Conservation (phyloP, 192 early-diverging fungal species). For the Coemansia sp. region DNA sequence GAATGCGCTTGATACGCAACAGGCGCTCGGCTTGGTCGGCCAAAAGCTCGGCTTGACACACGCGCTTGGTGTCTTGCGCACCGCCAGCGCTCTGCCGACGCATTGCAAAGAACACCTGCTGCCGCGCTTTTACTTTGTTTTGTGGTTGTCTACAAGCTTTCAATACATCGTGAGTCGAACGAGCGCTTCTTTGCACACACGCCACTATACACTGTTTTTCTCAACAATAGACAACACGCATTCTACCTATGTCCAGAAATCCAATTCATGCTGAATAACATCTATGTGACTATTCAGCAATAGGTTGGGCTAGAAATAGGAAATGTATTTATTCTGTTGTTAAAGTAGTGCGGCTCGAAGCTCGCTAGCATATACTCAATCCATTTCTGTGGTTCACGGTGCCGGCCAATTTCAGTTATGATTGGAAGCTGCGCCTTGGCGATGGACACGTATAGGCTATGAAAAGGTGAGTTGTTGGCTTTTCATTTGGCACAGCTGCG, state of each 20-base stretch:
- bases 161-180: not conserved
- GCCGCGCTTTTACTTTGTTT: constrained; percentile 7
- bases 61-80: not conserved
- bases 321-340: too few species aligned
- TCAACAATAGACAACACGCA: not conserved
- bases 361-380: not conserved
- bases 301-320: not conserved
- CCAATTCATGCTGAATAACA: constrained; percentile 8
- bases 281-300: not conserved
- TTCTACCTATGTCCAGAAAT: constrained; percentile 5
- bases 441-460: not conserved
- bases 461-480: not conserved
- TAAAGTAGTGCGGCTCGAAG: too few species aligned
- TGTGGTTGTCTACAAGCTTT: not conserved
- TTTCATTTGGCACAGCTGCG: not conserved
- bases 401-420: not conserved
- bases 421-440: not conserved
- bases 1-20: constrained; percentile 8
- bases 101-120: constrained; percentile 14
- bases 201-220: not conserved
- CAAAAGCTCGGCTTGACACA: not conserved
- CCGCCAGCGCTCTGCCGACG: constrained; percentile 1
- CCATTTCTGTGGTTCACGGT: not conserved
- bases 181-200: not conserved
- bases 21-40: not conserved